phyloP scores from a whole-genome alignment of 345 rosid genomes.

The Eucalyptus victrix region DNA sequence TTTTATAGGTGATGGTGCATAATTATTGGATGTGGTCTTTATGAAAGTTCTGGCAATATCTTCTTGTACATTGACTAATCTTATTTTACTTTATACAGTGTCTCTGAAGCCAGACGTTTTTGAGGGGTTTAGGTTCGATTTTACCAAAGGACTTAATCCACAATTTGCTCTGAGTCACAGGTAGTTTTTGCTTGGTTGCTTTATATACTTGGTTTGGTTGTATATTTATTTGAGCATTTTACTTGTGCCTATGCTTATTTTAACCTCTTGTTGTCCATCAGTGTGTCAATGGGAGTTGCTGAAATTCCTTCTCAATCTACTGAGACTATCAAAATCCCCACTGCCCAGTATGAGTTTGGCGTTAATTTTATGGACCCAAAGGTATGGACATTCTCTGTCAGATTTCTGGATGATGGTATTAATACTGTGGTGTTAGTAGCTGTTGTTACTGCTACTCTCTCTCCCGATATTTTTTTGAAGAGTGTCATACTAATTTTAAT shows the following conservation, averaged over 20 bases:
- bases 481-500: not conserved
- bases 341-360: slow-evolving; percentile 89
- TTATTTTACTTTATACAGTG: slow-evolving; percentile 34
- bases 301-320: slow-evolving; percentile 87
- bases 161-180: slow-evolving; percentile 89
- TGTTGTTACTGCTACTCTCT: not conserved
- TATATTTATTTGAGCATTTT: not conserved
- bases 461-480: not conserved
- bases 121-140: slow-evolving; percentile 97
- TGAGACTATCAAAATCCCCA: slow-evolving; percentile 82
- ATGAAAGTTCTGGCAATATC: not conserved
- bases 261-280: slow-evolving; percentile 2
- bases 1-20: not conserved
- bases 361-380: slow-evolving; percentile 78
- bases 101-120: slow-evolving; percentile 86
- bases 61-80: not conserved
- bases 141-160: slow-evolving; percentile 76
- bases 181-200: slow-evolving; percentile 11
- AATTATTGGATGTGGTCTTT: not conserved
- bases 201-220: not conserved
- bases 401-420: not conserved
- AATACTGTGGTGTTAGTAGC: not conserved
- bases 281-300: slow-evolving; percentile 86
- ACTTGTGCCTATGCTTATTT: not conserved
- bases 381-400: slow-evolving; percentile 13